These are phyloP conservation scores for Diospyros kaki DNA, from an alignment of 148 eudicot species.

Conservation along the genomic window DNA sequence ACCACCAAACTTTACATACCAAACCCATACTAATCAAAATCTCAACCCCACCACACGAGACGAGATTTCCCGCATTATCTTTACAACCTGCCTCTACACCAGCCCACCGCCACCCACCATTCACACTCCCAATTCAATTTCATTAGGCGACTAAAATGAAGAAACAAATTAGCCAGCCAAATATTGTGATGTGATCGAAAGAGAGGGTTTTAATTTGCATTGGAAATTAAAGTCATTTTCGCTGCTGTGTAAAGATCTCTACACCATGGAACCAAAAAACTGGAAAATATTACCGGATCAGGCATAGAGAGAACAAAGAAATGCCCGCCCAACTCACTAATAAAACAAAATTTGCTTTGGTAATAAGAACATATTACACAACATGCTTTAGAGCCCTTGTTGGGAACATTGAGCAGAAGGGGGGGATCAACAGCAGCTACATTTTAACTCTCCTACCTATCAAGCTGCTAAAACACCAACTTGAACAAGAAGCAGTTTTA, in stretches of 20 bases:
- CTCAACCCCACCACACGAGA: too few relatives aligned
- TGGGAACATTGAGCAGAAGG: slow-evolving; percentile 2
- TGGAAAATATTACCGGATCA: background rate
- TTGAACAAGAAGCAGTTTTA: slow-evolving; percentile 20
- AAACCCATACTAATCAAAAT: too few relatives aligned
- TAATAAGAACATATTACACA: slow-evolving; percentile 32
- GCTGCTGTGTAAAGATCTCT: background rate
- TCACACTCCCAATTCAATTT: too few relatives aligned
- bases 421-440: slow-evolving; percentile 15
- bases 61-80: too few relatives aligned
- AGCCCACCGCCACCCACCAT: too few relatives aligned
- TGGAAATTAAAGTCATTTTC: background rate
- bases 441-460: slow-evolving; percentile 18
- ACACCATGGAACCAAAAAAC: background rate
- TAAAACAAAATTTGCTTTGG: slow-evolving; percentile 10
- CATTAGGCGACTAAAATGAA: too few relatives aligned
- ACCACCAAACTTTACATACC: too few relatives aligned
- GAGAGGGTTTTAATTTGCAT: background rate
- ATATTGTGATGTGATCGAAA: too few relatives aligned
- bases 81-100: too few relatives aligned
- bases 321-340: background rate
- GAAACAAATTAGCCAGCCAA: too few relatives aligned
- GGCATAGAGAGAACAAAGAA: background rate
- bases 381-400: slow-evolving; percentile 28
- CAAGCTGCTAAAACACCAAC: slow-evolving; percentile 18